Percentiles rank a stretch among this genome's conserved stretches.
Conservation (phyloP, 345 rosid species). For the Arabis hirsuta region DNA sequence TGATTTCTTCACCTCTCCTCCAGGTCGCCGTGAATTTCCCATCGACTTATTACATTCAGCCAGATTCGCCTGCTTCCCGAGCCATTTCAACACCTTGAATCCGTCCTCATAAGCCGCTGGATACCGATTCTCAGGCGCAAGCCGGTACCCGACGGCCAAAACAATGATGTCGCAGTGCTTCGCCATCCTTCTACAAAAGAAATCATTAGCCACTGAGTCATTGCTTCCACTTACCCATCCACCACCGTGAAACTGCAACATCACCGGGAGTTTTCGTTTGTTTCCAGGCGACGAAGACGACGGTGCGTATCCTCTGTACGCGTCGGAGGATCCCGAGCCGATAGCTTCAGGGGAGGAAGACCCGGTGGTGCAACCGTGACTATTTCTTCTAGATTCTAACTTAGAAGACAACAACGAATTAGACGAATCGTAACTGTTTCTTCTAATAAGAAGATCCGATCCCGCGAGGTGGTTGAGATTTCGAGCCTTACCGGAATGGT, state of each 20-base stretch:
- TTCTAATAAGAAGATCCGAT: constrained; percentile 47
- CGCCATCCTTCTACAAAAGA: constrained; percentile 75
- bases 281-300: constrained; percentile 34
- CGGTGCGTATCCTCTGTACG: constrained; percentile 79
- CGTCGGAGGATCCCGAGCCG: constrained; percentile 58
- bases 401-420: constrained; percentile 27
- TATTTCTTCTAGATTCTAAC: constrained; percentile 53
- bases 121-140: constrained; percentile 80
- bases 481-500: constrained; percentile 41
- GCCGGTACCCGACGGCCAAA: constrained; percentile 89
- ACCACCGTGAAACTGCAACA: constrained; percentile 95
- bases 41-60: constrained; percentile 82
- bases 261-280: constrained; percentile 63
- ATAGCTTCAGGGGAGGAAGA: constrained; percentile 43
- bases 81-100: constrained; percentile 79
- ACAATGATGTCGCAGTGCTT: constrained; percentile 85
- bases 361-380: constrained; percentile 53
- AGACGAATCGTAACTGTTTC: constrained; percentile 60
- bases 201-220: constrained; percentile 88
- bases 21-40: constrained; percentile 52
- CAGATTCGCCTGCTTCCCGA: constrained; percentile 95
- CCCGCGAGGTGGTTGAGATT: constrained; percentile 33
- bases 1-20: constrained; percentile 66
- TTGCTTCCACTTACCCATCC: constrained; percentile 96
- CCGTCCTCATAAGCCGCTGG: constrained; percentile 94